These are phyloP conservation scores for Pulveroboletus sp. DNA, from an alignment of 768 basidiomycete species.

Conservation along the genomic window DNA sequence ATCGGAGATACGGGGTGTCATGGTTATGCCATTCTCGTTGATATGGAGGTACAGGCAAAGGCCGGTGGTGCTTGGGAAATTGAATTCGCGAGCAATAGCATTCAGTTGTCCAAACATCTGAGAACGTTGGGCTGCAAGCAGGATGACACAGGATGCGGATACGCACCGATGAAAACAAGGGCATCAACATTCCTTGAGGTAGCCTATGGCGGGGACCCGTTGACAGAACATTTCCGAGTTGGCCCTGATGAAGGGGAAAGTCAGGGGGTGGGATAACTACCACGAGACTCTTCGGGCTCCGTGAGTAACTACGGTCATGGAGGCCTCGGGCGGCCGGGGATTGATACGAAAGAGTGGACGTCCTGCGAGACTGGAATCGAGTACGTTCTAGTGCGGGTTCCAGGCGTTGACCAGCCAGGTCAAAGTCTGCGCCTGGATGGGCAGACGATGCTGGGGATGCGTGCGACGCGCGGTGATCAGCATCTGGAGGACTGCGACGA, in stretches of 20 bases:
- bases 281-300: slow-evolving; percentile 52
- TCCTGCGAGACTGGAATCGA: slow-evolving; percentile 37
- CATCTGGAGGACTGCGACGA: slow-evolving; percentile 42
- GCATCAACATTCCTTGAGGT: slow-evolving; percentile 70
- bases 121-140: slow-evolving; percentile 1
- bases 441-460: neutral
- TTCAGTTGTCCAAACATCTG: slow-evolving; percentile 76
- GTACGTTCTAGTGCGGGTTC: slow-evolving; percentile 7
- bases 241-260: slow-evolving; percentile 56
- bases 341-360: slow-evolving; percentile 56
- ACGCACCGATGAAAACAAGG: slow-evolving; percentile 67
- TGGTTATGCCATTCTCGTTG: slow-evolving; percentile 50
- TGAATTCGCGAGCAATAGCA: slow-evolving; percentile 80
- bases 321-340: slow-evolving; percentile 43
- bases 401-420: slow-evolving; percentile 3
- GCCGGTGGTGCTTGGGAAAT: slow-evolving; percentile 73
- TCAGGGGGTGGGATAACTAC: slow-evolving; percentile 64
- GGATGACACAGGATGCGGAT: neutral
- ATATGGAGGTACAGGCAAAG: slow-evolving; percentile 78
- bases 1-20: slow-evolving; percentile 73
- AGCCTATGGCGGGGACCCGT: slow-evolving; percentile 59
- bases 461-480: slow-evolving; percentile 17
- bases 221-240: slow-evolving; percentile 55
- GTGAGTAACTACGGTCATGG: slow-evolving; percentile 39
- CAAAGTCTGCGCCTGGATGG: slow-evolving; percentile 11